phyloP scores from a whole-genome alignment of 345 rosid genomes.

The Gossypium mustelinum region DNA sequence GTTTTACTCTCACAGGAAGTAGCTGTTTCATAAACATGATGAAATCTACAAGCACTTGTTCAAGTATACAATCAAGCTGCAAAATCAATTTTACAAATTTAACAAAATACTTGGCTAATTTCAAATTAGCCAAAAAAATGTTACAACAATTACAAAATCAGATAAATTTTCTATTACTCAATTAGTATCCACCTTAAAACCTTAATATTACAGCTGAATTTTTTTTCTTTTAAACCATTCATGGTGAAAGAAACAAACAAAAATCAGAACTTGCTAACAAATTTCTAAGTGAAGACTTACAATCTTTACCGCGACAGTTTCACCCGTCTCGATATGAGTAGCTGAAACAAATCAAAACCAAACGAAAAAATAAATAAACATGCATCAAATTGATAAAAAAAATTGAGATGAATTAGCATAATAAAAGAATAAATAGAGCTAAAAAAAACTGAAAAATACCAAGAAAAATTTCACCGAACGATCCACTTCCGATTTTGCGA shows the following conservation, averaged over 20 bases:
- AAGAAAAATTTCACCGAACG: conserved; percentile 64
- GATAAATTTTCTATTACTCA: neutral
- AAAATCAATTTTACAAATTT: neutral
- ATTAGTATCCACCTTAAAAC: neutral
- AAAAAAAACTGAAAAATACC: conserved; percentile 26
- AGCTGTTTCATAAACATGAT: neutral
- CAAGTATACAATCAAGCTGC: neutral
- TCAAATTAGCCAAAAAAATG: neutral
- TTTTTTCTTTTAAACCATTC: neutral
- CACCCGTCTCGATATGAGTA: conserved; percentile 52
- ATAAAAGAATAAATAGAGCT: neutral
- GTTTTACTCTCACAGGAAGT: neutral
- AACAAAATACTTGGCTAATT: neutral
- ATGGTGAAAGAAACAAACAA: neutral
- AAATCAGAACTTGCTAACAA: neutral
- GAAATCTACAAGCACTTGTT: neutral
- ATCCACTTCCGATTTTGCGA: conserved; percentile 72
- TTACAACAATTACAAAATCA: neutral
- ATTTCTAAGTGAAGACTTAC: conserved; percentile 31
- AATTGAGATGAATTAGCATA: neutral
- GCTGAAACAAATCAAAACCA: conserved; percentile 37
- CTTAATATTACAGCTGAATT: neutral
- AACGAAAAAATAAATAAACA: neutral
- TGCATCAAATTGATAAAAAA: neutral
- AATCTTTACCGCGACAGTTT: conserved; percentile 67